These are phyloP conservation scores for Apiospora phragmitis DNA, from an alignment of 2,329 filamentous ascomycete genomes.

Conservation along the genomic window DNA sequence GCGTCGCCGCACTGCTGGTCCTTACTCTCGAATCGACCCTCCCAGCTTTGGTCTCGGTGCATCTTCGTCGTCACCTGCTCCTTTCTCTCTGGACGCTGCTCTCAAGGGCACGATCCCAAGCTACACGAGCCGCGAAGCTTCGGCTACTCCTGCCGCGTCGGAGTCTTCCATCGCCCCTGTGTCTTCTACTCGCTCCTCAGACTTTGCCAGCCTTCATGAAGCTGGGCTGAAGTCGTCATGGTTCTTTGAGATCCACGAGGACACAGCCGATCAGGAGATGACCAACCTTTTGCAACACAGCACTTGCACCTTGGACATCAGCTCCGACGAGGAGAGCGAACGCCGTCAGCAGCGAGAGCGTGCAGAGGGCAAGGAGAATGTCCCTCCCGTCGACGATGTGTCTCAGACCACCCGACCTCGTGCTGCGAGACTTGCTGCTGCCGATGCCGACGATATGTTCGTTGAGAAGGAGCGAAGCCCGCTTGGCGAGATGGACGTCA, in stretches of 20 bases:
- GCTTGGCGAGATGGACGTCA: slow-evolving; percentile 65
- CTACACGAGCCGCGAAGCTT: slow-evolving; percentile 48
- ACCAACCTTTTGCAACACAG: slow-evolving; percentile 92
- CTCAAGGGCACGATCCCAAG: slow-evolving; percentile 73
- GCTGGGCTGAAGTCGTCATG: slow-evolving; percentile 64
- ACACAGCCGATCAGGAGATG: slow-evolving; percentile 86
- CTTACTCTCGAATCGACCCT: slow-evolving; percentile 70
- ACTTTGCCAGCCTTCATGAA: slow-evolving; percentile 38
- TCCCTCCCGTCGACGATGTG: slow-evolving; percentile 71
- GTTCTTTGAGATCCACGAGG: slow-evolving; percentile 95
- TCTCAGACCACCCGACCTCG: slow-evolving; percentile 52
- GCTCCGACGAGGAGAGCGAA: slow-evolving; percentile 77
- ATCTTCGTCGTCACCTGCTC: slow-evolving; percentile 49
- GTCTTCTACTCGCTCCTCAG: slow-evolving; percentile 29
- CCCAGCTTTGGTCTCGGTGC: slow-evolving; percentile 53
- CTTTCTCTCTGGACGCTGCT: slow-evolving; percentile 84
- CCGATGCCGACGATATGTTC: slow-evolving; percentile 52
- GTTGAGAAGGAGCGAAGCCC: slow-evolving; percentile 66
- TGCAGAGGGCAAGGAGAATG: slow-evolving; percentile 83
- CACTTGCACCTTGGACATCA: slow-evolving; percentile 84
- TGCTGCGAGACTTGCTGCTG: slow-evolving; percentile 31
- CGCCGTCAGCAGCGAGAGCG: slow-evolving; percentile 51
- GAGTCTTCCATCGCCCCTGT: slow-evolving; percentile 20
- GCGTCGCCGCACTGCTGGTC: slow-evolving; percentile 64
- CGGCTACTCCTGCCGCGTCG: slow-evolving; percentile 17